phyloP scores from a whole-genome alignment of 176 grass and related monocot species.

The Puya raimondii region DNA sequence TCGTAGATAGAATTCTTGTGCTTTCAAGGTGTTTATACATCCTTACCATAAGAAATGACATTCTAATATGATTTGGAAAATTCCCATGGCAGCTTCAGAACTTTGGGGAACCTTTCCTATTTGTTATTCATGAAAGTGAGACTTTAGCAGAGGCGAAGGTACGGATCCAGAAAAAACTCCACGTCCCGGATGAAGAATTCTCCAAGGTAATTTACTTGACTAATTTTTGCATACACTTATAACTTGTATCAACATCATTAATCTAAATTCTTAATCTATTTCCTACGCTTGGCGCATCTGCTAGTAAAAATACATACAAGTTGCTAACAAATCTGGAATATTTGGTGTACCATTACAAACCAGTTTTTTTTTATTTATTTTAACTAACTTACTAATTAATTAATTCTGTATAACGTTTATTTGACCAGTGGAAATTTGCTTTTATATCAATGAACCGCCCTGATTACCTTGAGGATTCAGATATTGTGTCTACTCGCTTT shows the following conservation, averaged over 20 bases:
- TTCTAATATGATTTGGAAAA: neutral
- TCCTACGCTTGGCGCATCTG: no score
- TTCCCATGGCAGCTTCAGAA: slow-evolving; percentile 64
- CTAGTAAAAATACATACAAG: no score
- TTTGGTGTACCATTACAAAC: neutral
- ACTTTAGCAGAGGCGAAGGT: slow-evolving; percentile 67
- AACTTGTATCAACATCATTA: no score
- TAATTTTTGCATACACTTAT: no score
- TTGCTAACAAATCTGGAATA: no score
- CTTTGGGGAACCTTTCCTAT: slow-evolving; percentile 85
- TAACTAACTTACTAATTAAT: neutral
- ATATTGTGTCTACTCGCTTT: slow-evolving; percentile 61
- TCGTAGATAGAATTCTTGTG: neutral
- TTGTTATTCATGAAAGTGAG: slow-evolving; percentile 75
- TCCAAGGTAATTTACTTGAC: slow-evolving; percentile 48
- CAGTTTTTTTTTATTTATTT: neutral
- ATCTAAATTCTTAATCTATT: no score
- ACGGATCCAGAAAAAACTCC: slow-evolving; percentile 79
- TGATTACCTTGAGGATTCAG: slow-evolving; percentile 76
- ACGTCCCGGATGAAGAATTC: slow-evolving; percentile 64
- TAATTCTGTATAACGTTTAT: slow-evolving; percentile 14
- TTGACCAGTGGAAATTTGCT: slow-evolving; percentile 83
- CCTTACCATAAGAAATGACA: neutral
- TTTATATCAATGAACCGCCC: slow-evolving; percentile 79
- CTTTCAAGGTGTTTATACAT: neutral